phyloP scores from a whole-genome alignment of 176 grass and related monocot species.

The Aechmea fasciata region DNA sequence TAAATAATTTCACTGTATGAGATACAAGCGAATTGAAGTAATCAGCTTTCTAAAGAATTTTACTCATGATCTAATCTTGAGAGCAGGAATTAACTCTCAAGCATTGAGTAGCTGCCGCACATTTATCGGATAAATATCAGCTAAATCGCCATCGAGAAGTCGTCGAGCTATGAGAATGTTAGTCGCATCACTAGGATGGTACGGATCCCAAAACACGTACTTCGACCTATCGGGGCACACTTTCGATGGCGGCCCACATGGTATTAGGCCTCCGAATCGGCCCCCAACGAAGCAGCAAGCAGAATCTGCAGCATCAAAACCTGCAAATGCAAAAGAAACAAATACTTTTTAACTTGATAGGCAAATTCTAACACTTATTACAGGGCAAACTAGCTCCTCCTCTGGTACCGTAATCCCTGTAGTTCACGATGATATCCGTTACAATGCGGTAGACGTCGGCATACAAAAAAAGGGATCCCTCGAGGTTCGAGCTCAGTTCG shows the following conservation, averaged over 20 bases:
- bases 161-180: conserved; percentile 46
- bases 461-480: conserved; percentile 56
- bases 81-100: not conserved
- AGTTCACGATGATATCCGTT: conserved; percentile 49
- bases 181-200: conserved; percentile 68
- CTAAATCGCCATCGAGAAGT: conserved; percentile 50
- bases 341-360: not conserved
- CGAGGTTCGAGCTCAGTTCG: conserved; percentile 41
- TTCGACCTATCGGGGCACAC: conserved; percentile 67
- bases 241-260: conserved; percentile 45
- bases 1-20: too few relatives aligned
- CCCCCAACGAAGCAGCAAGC: conserved; percentile 58
- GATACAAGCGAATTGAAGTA: too few relatives aligned
- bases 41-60: not conserved
- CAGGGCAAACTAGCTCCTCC: not conserved
- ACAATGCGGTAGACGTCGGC: conserved; percentile 65
- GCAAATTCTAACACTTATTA: not conserved
- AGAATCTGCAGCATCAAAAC: conserved; percentile 60
- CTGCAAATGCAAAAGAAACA: conserved; percentile 10
- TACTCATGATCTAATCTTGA: not conserved
- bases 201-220: conserved; percentile 84
- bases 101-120: conserved; percentile 32
- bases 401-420: conserved; percentile 42
- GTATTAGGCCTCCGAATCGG: conserved; percentile 51
- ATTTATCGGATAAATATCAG: conserved; percentile 50